Base-by-base conservation (phyloP, 805 yeast species). In the Nakazawaea holstii region DNA sequence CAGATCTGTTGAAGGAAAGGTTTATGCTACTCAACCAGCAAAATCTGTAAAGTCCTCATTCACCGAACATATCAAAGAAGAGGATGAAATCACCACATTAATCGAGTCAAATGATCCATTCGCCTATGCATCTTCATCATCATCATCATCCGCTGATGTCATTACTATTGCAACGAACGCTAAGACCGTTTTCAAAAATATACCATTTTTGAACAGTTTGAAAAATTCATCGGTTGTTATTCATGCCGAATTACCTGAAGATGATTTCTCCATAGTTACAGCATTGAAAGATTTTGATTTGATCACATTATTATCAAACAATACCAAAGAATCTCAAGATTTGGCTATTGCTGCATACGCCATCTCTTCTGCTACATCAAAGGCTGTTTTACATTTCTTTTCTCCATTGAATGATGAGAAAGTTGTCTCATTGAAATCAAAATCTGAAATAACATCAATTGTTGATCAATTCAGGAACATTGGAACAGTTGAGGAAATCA, bases 341-440 rank as follows among this genome's bases (percentile, higher is more conserved):
- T 71, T 77, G 52, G 72, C 87, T 6, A 64, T 77, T 39, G 75
- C 81, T 26, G 79, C 95, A 2, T 77, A 80, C 55, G 66, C 79
- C 39, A 62, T 82, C 35, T 77, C 91, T 7, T 62, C 69, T 32
- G 66, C 67, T 47, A 62, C 74, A 31, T 52, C 64, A 6, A 70
- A 67, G 43, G 78, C 94, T 1, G 88, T 87, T 4, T 71, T 90
- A 50, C 96, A 90, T 66, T 86, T 90, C 61, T 83, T 76, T 59
- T 60, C 67, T 28, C 67, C 69, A 42, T 42, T 44, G 31, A 63
- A 30, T 51, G 57, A 40, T 41, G 52, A 35, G 46, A 26, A 11
- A 28, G 27, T 7, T 11, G 43, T 40, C 4, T 11, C 14, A 6
- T 33, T 48, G 49, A 30, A 14, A 20, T 17, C 37, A 44, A 2